Evolutionary conservation across 148 eudicot species (phyloP).

Genomic region (Silene uniflora): DNA sequence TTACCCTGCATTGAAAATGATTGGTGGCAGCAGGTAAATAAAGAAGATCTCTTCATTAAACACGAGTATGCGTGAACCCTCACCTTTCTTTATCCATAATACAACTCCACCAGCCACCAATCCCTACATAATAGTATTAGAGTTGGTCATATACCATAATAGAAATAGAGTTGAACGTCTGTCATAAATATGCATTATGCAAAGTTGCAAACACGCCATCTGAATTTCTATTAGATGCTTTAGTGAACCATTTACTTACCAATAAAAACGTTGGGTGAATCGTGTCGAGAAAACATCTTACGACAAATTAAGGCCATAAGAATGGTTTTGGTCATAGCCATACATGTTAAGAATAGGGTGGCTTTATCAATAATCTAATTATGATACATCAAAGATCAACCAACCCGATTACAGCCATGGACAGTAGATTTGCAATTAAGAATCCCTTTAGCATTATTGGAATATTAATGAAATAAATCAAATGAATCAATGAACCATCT

Average conservation of each 20-base stretch:
- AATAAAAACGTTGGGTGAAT: neutral
- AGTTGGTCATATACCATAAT: constrained; percentile 11
- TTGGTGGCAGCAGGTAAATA: constrained; percentile 91
- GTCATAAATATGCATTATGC: neutral
- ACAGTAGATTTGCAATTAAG: neutral
- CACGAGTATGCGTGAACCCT: constrained; percentile 58
- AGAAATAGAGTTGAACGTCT: neutral
- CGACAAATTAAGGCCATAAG: neutral
- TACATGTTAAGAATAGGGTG: neutral
- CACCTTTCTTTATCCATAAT: constrained; percentile 54
- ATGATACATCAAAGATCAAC: neutral
- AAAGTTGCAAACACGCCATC: constrained; percentile 1
- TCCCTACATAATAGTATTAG: constrained; percentile 37
- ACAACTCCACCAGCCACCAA: constrained; percentile 65
- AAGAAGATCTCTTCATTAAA: constrained; percentile 93
- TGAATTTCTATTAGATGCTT: neutral
- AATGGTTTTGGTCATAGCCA: neutral
- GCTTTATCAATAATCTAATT: neutral
- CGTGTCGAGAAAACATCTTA: neutral
- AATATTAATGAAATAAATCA: neutral
- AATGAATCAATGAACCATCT: neutral
- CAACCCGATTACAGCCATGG: neutral
- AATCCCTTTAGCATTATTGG: neutral
- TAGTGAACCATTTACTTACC: neutral
- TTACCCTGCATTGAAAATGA: constrained; percentile 98